phyloP scores from a whole-genome alignment of 345 rosid species.

The Eucalyptus erythrocorys region DNA sequence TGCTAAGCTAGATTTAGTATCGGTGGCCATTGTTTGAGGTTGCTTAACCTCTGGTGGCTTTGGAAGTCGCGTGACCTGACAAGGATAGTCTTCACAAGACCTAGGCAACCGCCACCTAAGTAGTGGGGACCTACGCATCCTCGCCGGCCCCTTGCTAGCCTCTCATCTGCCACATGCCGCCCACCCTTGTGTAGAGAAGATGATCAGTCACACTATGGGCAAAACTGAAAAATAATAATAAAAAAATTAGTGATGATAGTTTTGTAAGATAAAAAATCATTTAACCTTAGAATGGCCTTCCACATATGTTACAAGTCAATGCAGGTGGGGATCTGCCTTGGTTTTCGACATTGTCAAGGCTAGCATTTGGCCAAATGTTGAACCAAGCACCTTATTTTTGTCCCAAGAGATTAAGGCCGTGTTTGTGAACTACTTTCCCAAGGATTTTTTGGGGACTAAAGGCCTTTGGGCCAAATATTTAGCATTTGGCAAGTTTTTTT shows the following conservation, averaged over 20 bases:
- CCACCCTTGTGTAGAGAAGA: neutral
- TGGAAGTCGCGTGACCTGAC: fast-evolving
- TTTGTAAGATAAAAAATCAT: neutral
- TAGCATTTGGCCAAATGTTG: neutral
- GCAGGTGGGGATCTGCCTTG: neutral
- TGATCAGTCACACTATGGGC: neutral
- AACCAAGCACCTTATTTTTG: neutral
- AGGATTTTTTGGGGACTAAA: too few relatives aligned
- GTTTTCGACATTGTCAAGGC: neutral
- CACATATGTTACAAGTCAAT: neutral
- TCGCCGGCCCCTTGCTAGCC: fast-evolving
- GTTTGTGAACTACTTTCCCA: too few relatives aligned
- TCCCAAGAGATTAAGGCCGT: too few relatives aligned
- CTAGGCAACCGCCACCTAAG: neutral
- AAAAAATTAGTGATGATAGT: neutral
- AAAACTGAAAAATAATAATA: neutral
- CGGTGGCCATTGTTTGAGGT: fast-evolving
- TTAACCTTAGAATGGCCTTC: neutral
- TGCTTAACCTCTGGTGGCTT: neutral
- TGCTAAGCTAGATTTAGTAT: fast-evolving
- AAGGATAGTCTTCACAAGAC: neutral
- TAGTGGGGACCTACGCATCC: neutral
- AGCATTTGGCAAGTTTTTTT: too few relatives aligned
- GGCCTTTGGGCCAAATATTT: too few relatives aligned
- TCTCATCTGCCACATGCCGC: fast-evolving